Percentiles rank a stretch among this genome's conserved stretches.
Conservation (phyloP, 331 rosid species). For the Quercus phellos region DNA sequence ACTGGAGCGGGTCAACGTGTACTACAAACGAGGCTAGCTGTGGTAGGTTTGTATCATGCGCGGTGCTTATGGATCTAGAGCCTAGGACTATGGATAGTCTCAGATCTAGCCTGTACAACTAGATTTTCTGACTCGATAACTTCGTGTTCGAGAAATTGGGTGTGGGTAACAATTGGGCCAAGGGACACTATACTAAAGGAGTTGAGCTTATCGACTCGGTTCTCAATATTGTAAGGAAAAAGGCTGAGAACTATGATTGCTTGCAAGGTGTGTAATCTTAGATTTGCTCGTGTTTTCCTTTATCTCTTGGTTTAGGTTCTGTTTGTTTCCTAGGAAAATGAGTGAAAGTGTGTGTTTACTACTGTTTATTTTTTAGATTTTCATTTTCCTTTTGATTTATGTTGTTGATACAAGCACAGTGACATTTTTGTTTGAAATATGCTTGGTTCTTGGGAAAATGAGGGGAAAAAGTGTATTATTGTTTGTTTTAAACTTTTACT, state of each 20-base stretch:
- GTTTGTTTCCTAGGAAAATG: neutral
- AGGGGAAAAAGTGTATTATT: neutral
- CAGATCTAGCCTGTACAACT: conserved; percentile 7
- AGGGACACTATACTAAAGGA: conserved; percentile 24
- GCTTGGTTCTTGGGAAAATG: conserved; percentile 15
- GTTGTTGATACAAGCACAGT: neutral
- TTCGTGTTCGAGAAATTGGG: conserved; percentile 18
- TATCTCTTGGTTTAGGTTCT: neutral
- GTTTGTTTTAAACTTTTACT: neutral
- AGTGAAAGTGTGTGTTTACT: too few relatives aligned
- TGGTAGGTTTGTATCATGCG: conserved; percentile 17
- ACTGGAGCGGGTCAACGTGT: conserved; percentile 23
- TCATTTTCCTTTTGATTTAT: too few relatives aligned
- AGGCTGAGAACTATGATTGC: conserved; percentile 22
- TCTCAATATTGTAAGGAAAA: conserved; percentile 22
- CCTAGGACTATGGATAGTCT: conserved; percentile 28
- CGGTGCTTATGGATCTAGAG: conserved; percentile 20
- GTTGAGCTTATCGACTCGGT: conserved; percentile 20
- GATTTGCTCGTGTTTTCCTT: neutral
- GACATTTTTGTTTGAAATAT: neutral
- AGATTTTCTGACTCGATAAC: conserved; percentile 20
- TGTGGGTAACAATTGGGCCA: conserved; percentile 26
- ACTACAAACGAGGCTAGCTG: conserved; percentile 27
- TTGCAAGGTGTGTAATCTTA: conserved; percentile 8
- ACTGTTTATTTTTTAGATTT: too few relatives aligned